Base-by-base conservation (phyloP, 345 rosid species). In the Murraya koenigii region DNA sequence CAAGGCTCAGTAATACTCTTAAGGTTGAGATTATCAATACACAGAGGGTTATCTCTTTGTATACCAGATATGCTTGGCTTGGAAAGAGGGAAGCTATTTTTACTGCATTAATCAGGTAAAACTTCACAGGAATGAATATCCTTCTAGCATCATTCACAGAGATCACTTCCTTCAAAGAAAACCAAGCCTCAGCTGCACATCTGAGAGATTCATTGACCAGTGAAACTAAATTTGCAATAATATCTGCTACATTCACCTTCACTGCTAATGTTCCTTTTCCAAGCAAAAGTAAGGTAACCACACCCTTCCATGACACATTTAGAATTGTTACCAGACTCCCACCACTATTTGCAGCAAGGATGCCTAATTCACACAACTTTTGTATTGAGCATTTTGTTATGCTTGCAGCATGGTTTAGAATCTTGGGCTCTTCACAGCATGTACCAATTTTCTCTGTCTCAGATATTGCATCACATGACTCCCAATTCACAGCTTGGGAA, bases 301-400 rank as follows among this genome's bases (percentile, higher is more conserved):
- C 93, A 77, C 98, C 98, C 86, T 92, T 96, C 99, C 96, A 94
- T 54, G 97, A 91, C 74, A 89, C 82, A 84, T 94, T 96, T 74
- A 96, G 97, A 84, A 96, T 85, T 81, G 88, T 77, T 75, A 94
- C 99, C 73, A 96, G 91, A 84, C 72, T 88, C 33, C 98, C 99
- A 85, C 98, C 96, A 59, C 81, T 90, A 82, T 81, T 88, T 71
- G 97, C 96, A 55, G 98, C 94, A 75, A 92, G 75, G 78, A 86
- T 83, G 32, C 97, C 98, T 64, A 96, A 81, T 54, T 92, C 92
- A 80, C 88, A 86, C 67, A 96, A 80, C 55, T 88, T 88, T 66
- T 88, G 89, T 79, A 90, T 67, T 19, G 91, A 78, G 47, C 79
- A 76, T 79, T 85, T 85, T 63, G 79, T 83, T 75, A 94, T 76